phyloP scores from a whole-genome alignment of 225 moss, liverwort and hornwort species.

The Ulota crispa region DNA sequence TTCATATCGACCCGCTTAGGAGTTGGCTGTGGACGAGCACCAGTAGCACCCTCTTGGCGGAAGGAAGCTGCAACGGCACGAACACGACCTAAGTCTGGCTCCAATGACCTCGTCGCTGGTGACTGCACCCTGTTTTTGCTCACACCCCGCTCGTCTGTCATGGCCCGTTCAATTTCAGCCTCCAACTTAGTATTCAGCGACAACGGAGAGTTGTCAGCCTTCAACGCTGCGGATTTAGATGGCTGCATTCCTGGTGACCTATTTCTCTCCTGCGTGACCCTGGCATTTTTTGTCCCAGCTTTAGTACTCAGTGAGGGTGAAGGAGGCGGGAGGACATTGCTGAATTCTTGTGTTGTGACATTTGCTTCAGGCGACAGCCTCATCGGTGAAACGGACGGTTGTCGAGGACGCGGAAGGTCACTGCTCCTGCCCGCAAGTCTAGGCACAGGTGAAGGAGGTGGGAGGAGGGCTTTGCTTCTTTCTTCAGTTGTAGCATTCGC shows the following conservation, averaged over 20 bases:
- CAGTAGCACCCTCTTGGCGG: slow-evolving; percentile 23
- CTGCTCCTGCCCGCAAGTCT: slow-evolving; percentile 21
- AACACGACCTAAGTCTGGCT: slow-evolving; percentile 35
- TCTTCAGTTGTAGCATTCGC: slow-evolving; percentile 31
- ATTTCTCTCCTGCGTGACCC: slow-evolving; percentile 16
- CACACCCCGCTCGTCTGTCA: slow-evolving; percentile 25
- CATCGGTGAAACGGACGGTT: slow-evolving; percentile 21
- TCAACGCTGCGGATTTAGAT: slow-evolving; percentile 26
- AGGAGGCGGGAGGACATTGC: slow-evolving; percentile 23
- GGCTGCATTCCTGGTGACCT: slow-evolving; percentile 23
- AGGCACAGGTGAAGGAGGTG: slow-evolving; percentile 30
- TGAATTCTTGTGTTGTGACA: slow-evolving; percentile 27
- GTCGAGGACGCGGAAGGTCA: slow-evolving; percentile 21
- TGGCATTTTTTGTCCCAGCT: slow-evolving; percentile 20
- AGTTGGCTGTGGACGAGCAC: slow-evolving; percentile 17
- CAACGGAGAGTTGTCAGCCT: slow-evolving; percentile 17
- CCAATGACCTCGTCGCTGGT: slow-evolving; percentile 20
- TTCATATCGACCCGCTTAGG: slow-evolving; percentile 26
- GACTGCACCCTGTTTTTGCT: slow-evolving; percentile 23
- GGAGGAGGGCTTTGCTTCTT: slow-evolving; percentile 34
- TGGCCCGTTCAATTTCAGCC: slow-evolving; percentile 30
- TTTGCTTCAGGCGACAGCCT: slow-evolving; percentile 22
- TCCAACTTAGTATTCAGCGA: slow-evolving; percentile 25
- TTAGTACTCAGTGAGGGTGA: slow-evolving; percentile 18
- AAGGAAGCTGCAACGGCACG: slow-evolving; percentile 33